Base-by-base conservation (phyloP, 1,284 basidiomycete genomes). In the Leccinum subatratum region DNA sequence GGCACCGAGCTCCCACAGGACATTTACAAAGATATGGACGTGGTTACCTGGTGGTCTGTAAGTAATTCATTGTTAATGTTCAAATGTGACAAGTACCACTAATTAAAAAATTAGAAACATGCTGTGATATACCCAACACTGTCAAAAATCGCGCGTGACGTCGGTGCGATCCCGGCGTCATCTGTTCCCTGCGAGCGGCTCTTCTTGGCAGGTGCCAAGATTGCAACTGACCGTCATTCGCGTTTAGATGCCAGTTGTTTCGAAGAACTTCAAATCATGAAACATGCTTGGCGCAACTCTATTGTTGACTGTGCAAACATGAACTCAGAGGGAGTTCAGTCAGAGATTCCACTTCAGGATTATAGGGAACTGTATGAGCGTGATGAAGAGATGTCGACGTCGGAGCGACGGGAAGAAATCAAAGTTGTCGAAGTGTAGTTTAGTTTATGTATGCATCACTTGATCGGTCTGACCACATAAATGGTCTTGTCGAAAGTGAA, bases 31-130 rank as follows among this genome's bases (percentile, higher is more conserved):
- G 9, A 48, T 20, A 48, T 48, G 45, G 45, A n/a, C 0, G 7
- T 48, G 7, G 9, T 48, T 48, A 16, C 9, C 16, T 48, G 45
- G 45, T 48, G 45, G 45, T 48, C n/a, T 2, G 2, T 48, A 20
- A 48, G 45, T 48, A n/a, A 48, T 48, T 48, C 45, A 48, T 48
- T 48, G 45, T 48, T 48, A 48, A 16, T 48, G 18, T 48, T 37
- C 2, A 1, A 48, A 48, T 48, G 45, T 48, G 4, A 20, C n/a
- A 48, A 18, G 3, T 20, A 8, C 45, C 16, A 48, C n/a, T 48
- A n/a, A 48, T n/a, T 48, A 37, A 37, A 37, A 37, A 37, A 37
- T 12, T 48, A 48, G 18, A 48, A 48, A 48, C 45, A 48, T 48
- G 45, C 45, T 18, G 7, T 8, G 4, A 18, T 48, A 48, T 48